phyloP scores from a whole-genome alignment of 176 grass and related monocot genomes.

The Chrysopogon serrulatus region DNA sequence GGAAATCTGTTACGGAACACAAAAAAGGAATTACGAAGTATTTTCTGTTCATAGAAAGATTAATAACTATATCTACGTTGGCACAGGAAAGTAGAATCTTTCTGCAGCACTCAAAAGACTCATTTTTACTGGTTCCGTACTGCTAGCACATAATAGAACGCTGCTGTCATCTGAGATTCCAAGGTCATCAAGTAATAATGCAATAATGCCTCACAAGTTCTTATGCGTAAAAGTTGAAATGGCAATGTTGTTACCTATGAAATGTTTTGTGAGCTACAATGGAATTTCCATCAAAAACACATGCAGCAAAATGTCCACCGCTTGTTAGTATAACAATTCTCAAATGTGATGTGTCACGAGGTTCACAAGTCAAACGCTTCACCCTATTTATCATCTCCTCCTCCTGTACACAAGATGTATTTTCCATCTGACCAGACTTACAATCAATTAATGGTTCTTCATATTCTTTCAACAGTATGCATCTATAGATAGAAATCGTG shows the following conservation, averaged over 20 bases:
- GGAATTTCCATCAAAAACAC: slow-evolving; percentile 86
- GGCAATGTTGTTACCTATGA: slow-evolving; percentile 61
- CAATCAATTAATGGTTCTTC: slow-evolving; percentile 60
- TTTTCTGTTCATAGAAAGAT: not conserved
- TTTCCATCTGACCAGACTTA: slow-evolving; percentile 42
- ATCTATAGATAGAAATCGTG: slow-evolving; percentile 64
- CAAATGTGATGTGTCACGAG: slow-evolving; percentile 57
- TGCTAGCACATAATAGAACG: not conserved
- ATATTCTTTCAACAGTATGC: slow-evolving; percentile 72
- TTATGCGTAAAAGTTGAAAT: not conserved
- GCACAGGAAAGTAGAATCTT: not conserved
- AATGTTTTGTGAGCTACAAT: slow-evolving; percentile 92
- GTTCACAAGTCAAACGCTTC: slow-evolving; percentile 58
- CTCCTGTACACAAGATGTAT: slow-evolving; percentile 42
- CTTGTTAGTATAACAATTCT: slow-evolving; percentile 80
- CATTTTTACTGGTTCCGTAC: not conserved
- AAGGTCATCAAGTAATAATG: not conserved
- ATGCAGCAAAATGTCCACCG: slow-evolving; percentile 94
- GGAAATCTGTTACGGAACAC: not conserved
- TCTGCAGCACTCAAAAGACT: not conserved
- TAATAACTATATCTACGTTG: not conserved
- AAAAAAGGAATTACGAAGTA: not conserved
- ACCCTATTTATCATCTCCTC: slow-evolving; percentile 66
- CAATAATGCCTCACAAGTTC: not conserved
- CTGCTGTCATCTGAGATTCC: not conserved